Base-by-base conservation (phyloP, 371 early-diverging fungal species). In the Mortierella sp. region DNA sequence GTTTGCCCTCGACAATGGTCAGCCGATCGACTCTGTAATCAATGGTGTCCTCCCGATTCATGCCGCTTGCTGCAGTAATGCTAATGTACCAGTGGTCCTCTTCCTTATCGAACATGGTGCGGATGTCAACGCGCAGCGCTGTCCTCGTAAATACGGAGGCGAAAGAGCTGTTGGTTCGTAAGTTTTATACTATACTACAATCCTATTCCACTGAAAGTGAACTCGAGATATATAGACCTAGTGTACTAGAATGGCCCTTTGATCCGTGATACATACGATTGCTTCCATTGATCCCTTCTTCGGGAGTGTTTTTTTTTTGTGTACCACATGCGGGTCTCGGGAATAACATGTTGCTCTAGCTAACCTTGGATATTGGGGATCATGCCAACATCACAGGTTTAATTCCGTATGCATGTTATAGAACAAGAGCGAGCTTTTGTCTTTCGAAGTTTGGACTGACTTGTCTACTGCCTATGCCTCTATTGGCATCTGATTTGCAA, bases 21-120 rank as follows among this genome's bases (percentile, higher is more conserved):
- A 91, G 70, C 83, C 89, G 10, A 89, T 92, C 64, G 92, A 93
- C 72, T 88, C 91, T 31, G 87, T 90, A n/a, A 75, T 89, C 42
- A 92, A 90, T 74, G 94, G 94, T 1, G 87, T 91, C 32, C 86
- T 92, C 76, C 89, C 93, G 10, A 86, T 93, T 42, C 94, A 93
- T 76, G 82, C 90, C 7, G 94, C 94, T 3, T 92, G 92, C 64
- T 86, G 88, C 49, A 90, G 88, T 68, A 89, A 88, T 49, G 85
- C 85, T 23, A 90, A 93, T 45, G 83, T 89, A 10, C 85, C 89
- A 4, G 90, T 92, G 5, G 89, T 93, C 40, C 91, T 92, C 69
- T 90, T 91, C 64, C 83, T 93, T 31, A 88, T 93, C 61, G 93
- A 93, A 32, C 87, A 89, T 70, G 94, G 93, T 22, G 91, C 92